These are phyloP conservation scores for Zygoascus sp. DNA, from an alignment of 1,139 yeast species.

Conservation along the genomic window DNA sequence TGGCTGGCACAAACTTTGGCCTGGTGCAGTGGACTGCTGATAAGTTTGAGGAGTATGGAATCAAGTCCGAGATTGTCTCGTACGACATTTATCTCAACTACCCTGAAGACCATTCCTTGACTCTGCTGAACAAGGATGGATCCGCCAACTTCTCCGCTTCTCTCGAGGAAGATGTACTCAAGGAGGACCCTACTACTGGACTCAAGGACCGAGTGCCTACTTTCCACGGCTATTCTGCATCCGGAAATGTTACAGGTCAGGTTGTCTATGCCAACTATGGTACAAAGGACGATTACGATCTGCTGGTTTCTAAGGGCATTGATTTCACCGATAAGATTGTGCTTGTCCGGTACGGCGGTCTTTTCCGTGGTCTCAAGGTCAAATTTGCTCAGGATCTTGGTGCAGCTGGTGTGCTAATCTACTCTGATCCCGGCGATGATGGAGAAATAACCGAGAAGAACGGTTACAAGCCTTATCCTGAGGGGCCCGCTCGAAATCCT, in stretches of 20 bases:
- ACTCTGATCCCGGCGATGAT: conserved; percentile 67
- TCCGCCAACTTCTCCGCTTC: conserved; percentile 54
- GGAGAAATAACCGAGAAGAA: conserved; percentile 45
- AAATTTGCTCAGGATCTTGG: conserved; percentile 64
- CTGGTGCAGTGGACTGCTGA: conserved; percentile 62
- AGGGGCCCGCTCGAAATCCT: conserved; percentile 67
- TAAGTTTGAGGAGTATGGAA: conserved; percentile 60
- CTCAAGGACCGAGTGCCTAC: conserved; percentile 50
- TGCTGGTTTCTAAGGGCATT: conserved; percentile 44
- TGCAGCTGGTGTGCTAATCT: conserved; percentile 55
- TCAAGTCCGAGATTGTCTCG: conserved; percentile 48
- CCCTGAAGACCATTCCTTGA: conserved; percentile 53
- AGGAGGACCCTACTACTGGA: conserved; percentile 64
- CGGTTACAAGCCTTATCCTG: conserved; percentile 56
- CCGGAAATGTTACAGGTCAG: conserved; percentile 59
- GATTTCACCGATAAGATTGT: conserved; percentile 51
- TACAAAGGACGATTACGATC: conserved; percentile 49
- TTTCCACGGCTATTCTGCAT: conserved; percentile 65
- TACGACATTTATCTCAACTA: conserved; percentile 59
- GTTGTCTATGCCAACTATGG: conserved; percentile 62
- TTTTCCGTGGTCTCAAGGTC: conserved; percentile 64
- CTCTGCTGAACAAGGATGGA: conserved; percentile 37
- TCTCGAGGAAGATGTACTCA: conserved; percentile 63
- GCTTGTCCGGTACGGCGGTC: conserved; percentile 54
- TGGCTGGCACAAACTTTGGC: conserved; percentile 64